These are phyloP conservation scores for Dryadomyces sulphureus DNA, from an alignment of 2,329 filamentous ascomycete genomes.

Conservation along the genomic window DNA sequence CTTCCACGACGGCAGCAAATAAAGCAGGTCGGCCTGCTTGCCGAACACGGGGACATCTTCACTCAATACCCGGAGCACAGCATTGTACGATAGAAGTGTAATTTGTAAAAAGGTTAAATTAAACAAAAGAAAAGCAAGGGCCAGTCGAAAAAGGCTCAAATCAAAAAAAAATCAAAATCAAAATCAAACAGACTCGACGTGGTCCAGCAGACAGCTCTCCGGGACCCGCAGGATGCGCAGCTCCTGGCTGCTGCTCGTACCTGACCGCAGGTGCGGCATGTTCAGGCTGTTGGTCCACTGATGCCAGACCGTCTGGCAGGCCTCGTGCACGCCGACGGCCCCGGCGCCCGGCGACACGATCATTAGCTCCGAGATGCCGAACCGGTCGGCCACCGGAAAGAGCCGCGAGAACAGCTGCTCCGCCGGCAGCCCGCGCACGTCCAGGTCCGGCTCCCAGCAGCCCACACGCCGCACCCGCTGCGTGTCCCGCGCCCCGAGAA, in stretches of 20 bases:
- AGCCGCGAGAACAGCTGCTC: constrained; percentile 32
- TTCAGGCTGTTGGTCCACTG: constrained; percentile 6
- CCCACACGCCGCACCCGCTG: constrained; percentile 27
- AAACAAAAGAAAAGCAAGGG: background rate
- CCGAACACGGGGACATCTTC: constrained; percentile 10
- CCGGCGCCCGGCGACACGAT: constrained; percentile 11
- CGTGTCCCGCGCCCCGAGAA: constrained; percentile 27
- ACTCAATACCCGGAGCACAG: constrained; percentile 6
- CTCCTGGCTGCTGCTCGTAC: background rate
- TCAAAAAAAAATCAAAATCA: background rate
- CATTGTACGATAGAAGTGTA: background rate
- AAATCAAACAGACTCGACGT: background rate
- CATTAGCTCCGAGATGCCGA: constrained; percentile 21
- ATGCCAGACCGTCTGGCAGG: constrained; percentile 6
- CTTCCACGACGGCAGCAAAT: too few species aligned
- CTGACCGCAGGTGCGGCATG: background rate
- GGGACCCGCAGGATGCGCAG: constrained; percentile 5
- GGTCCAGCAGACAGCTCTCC: background rate
- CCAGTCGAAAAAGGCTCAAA: background rate
- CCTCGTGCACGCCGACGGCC: background rate
- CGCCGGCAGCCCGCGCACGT: constrained; percentile 24
- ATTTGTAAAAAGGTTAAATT: background rate
- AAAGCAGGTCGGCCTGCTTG: too few species aligned
- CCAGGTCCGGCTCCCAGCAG: constrained; percentile 27
- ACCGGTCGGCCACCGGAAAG: constrained; percentile 33